phyloP scores from a whole-genome alignment of 805 yeast genomes.

The Candida ulmi region DNA sequence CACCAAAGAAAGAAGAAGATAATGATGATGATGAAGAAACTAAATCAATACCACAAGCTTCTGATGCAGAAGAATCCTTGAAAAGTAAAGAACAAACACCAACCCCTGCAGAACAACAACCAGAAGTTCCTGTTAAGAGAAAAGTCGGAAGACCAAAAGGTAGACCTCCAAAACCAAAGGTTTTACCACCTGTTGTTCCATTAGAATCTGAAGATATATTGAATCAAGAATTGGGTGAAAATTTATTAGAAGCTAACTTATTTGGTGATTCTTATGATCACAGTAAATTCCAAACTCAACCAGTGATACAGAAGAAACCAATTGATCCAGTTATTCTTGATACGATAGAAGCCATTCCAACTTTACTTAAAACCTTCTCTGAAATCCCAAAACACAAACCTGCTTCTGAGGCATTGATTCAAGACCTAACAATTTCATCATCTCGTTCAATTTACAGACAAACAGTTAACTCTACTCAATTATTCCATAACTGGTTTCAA shows the following conservation, averaged over 20 bases:
- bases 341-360: conserved; percentile 1
- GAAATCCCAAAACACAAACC: conserved; percentile 1
- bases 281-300: neutral
- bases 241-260: neutral
- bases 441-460: conserved; percentile 25
- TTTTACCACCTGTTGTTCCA: neutral
- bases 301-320: neutral
- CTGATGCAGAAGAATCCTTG: neutral
- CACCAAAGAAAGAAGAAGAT: neutral
- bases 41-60: no score
- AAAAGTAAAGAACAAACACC: no score
- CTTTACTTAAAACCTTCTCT: neutral
- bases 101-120: neutral
- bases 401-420: conserved; percentile 20
- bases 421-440: conserved; percentile 25
- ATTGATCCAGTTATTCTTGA: conserved; percentile 4
- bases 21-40: conserved; percentile 7
- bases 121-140: conserved; percentile 1
- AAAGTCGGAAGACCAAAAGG: conserved; percentile 3
- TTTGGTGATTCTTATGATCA: neutral
- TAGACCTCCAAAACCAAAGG: conserved; percentile 1
- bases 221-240: neutral
- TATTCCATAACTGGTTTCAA: conserved; percentile 31
- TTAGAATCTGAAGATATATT: neutral
- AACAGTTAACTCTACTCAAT: conserved; percentile 17